Conservation (phyloP, 2,329 filamentous ascomycete genomes). For the Diaporthe humulicola region DNA sequence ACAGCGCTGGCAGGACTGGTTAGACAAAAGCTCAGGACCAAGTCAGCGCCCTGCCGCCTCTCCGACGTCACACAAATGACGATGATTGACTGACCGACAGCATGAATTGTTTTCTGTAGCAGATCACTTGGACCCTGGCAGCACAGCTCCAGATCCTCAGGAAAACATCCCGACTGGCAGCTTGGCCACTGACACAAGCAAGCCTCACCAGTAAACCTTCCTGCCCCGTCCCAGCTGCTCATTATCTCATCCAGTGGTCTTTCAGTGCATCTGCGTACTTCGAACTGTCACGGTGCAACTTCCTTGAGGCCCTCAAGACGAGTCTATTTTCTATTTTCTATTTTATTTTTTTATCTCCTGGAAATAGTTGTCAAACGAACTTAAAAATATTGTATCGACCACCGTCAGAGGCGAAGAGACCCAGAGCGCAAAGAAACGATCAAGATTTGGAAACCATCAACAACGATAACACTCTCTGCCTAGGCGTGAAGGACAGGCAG, state of each 20-base stretch:
- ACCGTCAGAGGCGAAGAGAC: background rate
- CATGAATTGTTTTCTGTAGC: background rate
- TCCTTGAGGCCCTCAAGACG: background rate
- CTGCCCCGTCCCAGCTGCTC: background rate
- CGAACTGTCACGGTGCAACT: background rate
- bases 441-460: background rate
- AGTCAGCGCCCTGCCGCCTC: background rate
- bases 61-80: constrained; percentile 25
- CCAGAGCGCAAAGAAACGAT: background rate
- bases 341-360: no score
- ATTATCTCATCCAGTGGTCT: background rate
- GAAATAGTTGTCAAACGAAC: no score
- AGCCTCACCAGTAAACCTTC: no score
- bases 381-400: background rate
- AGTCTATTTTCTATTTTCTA: background rate
- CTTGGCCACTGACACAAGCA: background rate
- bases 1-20: background rate
- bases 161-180: constrained; percentile 4
- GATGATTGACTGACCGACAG: background rate
- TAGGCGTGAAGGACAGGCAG: background rate
- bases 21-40: background rate
- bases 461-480: background rate
- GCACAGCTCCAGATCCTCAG: background rate
- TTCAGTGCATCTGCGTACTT: background rate
- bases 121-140: background rate